These are phyloP conservation scores for Neurospora tetrasperma DNA, from an alignment of 495 filamentous ascomycete genomes.

Conservation along the genomic window DNA sequence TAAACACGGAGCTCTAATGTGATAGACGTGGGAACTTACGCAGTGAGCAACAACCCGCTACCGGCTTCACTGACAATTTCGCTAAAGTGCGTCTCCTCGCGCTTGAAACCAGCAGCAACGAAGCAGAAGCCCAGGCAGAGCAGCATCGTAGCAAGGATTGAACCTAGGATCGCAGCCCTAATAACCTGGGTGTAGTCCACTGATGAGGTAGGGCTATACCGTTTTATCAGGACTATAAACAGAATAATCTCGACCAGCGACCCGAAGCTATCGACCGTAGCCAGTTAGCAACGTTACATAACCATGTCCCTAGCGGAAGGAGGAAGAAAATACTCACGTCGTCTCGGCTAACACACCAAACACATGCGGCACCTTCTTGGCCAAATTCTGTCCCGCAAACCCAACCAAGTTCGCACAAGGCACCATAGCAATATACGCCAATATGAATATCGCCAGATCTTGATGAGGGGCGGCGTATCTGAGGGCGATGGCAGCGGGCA, in stretches of 20 bases:
- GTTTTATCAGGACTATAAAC: constrained; percentile 59
- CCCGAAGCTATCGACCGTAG: constrained; percentile 36
- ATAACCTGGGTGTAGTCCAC: constrained; percentile 57
- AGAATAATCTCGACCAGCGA: constrained; percentile 75
- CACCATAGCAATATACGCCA: constrained; percentile 57
- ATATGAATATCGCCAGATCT: constrained; percentile 29
- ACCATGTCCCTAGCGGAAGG: background rate
- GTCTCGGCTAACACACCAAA: constrained; percentile 69
- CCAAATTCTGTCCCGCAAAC: constrained; percentile 73
- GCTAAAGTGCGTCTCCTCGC: constrained; percentile 58
- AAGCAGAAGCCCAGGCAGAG: constrained; percentile 44
- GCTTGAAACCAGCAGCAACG: constrained; percentile 60
- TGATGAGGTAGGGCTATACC: background rate
- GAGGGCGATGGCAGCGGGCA: constrained; percentile 42
- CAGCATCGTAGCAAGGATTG: constrained; percentile 30
- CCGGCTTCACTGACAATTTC: constrained; percentile 74
- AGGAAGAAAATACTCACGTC: constrained; percentile 28
- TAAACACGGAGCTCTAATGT: background rate
- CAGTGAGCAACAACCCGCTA: constrained; percentile 68
- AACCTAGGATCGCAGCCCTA: constrained; percentile 34
- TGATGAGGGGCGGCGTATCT: constrained; percentile 37
- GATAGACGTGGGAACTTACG: constrained; percentile 31
- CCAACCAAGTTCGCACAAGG: constrained; percentile 81
- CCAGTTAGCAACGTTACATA: background rate
- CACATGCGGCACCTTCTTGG: constrained; percentile 69